Evolutionary conservation across 257 asterid species (phyloP).

Genomic region (Solanum sparsipilum): DNA sequence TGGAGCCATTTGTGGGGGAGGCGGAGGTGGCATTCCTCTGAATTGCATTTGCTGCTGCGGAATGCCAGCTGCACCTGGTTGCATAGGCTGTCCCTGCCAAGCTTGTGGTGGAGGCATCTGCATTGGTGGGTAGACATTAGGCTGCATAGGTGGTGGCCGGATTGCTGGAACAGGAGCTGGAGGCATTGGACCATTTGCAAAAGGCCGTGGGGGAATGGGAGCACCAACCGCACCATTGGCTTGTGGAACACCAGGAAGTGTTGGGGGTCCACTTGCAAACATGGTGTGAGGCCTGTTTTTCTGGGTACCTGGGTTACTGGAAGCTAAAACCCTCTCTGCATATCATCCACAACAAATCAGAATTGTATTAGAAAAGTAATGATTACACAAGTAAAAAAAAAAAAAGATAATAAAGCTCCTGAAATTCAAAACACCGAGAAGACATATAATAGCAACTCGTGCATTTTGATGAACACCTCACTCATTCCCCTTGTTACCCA

Average conservation of each 20-base stretch:
- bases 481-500: neutral
- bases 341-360: constrained; percentile 1
- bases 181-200: constrained; percentile 53
- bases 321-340: constrained; percentile 87
- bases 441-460: neutral
- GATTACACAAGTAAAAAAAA: neutral
- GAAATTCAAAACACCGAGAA: neutral
- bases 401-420: neutral
- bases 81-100: constrained; percentile 78
- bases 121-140: constrained; percentile 38
- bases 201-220: constrained; percentile 66
- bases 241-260: constrained; percentile 36
- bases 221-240: constrained; percentile 39
- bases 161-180: constrained; percentile 49
- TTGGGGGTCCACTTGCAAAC: constrained; percentile 97
- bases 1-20: constrained; percentile 50
- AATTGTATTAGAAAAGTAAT: neutral
- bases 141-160: constrained; percentile 55
- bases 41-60: constrained; percentile 61
- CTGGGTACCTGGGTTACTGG: constrained; percentile 70
- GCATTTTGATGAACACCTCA: neutral
- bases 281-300: constrained; percentile 87
- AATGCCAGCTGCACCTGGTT: constrained; percentile 28
- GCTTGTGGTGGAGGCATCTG: constrained; percentile 47
- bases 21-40: constrained; percentile 70